These are phyloP conservation scores for Moesziomyces globuligerus DNA, from an alignment of 1,284 basidiomycete species.

Conservation along the genomic window DNA sequence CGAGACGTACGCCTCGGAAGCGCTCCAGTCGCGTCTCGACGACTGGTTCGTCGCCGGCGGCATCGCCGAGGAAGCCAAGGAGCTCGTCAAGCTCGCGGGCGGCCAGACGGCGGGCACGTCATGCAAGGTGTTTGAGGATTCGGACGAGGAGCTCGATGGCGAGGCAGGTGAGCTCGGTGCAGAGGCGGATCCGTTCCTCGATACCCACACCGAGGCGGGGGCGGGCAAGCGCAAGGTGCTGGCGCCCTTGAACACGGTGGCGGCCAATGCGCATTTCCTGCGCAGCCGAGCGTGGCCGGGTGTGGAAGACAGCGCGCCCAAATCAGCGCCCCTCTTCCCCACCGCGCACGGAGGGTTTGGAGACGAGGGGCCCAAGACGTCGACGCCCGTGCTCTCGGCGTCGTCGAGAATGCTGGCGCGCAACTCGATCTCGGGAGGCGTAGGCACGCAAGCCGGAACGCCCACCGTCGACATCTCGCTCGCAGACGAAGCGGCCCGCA, in stretches of 20 bases:
- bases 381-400: constrained; percentile 15
- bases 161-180: constrained; percentile 11
- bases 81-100: constrained; percentile 29
- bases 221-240: constrained; percentile 4
- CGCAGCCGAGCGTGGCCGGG: constrained; percentile 12
- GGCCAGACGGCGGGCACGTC: background rate
- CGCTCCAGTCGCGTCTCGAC: constrained; percentile 56
- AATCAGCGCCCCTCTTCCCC: constrained; percentile 46
- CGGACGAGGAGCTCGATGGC: constrained; percentile 6
- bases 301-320: constrained; percentile 16
- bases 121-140: constrained; percentile 25
- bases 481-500: constrained; percentile 42
- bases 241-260: constrained; percentile 44
- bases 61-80: constrained; percentile 58
- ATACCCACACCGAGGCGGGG: background rate
- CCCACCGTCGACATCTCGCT: constrained; percentile 22
- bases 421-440: constrained; percentile 7
- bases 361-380: constrained; percentile 10
- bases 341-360: constrained; percentile 1
- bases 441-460: no score
- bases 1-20: constrained; percentile 71
- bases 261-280: constrained; percentile 42
- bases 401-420: constrained; percentile 8
- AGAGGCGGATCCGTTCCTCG: constrained; percentile 9
- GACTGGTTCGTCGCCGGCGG: constrained; percentile 62